Conservation (phyloP, 2,329 filamentous ascomycete genomes). For the Graphiopsis chlorocephala region DNA sequence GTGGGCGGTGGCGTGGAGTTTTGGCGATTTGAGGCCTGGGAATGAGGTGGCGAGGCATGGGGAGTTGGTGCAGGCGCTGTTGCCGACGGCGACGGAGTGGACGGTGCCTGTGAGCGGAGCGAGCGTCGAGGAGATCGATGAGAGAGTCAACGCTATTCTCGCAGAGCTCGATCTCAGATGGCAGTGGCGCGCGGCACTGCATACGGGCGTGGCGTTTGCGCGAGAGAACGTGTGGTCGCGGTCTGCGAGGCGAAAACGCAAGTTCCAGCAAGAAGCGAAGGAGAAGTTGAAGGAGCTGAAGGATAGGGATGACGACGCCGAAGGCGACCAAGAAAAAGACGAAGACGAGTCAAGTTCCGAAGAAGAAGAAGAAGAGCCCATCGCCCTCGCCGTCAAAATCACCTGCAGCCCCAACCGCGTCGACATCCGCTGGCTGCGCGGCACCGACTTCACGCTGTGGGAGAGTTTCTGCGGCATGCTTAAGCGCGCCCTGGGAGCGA, state of each 20-base stretch:
- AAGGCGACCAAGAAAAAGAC: slow-evolving; percentile 20
- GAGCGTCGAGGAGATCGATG: slow-evolving; percentile 30
- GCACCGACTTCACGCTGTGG: slow-evolving; percentile 69
- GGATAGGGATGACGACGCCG: slow-evolving; percentile 17
- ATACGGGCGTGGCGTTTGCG: slow-evolving; percentile 61
- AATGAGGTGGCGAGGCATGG: slow-evolving; percentile 38
- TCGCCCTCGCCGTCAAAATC: slow-evolving; percentile 43
- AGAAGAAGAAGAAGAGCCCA: slow-evolving; percentile 33
- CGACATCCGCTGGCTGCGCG: slow-evolving; percentile 69
- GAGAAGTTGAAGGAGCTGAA: slow-evolving; percentile 29
- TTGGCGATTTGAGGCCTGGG: slow-evolving; percentile 62
- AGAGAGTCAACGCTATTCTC: slow-evolving; percentile 50
- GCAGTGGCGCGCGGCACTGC: slow-evolving; percentile 57
- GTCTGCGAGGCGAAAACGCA: slow-evolving; percentile 63
- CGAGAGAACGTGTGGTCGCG: slow-evolving; percentile 76
- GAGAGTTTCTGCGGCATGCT: slow-evolving; percentile 86
- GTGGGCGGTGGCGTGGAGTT: slow-evolving; percentile 91
- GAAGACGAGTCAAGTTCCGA: slow-evolving; percentile 17
- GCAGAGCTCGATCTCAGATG: slow-evolving; percentile 60
- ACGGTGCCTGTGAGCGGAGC: slow-evolving; percentile 38
- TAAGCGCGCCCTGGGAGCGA: slow-evolving; percentile 41
- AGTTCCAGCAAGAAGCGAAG: slow-evolving; percentile 32
- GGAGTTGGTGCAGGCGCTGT: slow-evolving; percentile 28
- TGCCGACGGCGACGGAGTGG: slow-evolving; percentile 49
- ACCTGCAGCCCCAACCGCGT: slow-evolving; percentile 37